Evolutionary conservation across 1,139 yeast genomes (phyloP), one percentile per base, ranked within the genome.

Genomic region (Yamadazyma oceani): DNA sequence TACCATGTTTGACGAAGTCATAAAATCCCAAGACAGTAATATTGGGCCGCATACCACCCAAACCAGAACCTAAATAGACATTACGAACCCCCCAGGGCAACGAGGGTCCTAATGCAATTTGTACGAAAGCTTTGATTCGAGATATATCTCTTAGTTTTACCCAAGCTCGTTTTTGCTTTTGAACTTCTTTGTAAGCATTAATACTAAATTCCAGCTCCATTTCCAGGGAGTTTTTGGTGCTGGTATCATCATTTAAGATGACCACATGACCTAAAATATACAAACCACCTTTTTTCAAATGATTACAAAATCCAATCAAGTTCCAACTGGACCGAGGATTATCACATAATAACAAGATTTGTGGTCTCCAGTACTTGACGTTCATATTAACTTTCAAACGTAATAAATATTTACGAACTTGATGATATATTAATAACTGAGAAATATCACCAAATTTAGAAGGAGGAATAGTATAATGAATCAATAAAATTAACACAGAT

Each of bases 391-490:
- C 87, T 43, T 88, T 78, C 32, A 92, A 69, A 37, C 95, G 70
- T 38, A 89, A 65, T 32, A 92, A 67, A 54, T 92, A 92, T 56
- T 92, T 92, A 45, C 98, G 71, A 4, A 92, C 97, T 60, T 92
- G 98, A 55, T 92, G 98, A 59, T 92, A 92, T 37, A 92, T 90
- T 45, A 92, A 71, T 33, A 89, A 78, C 61, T 92, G 97, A 2
- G 97, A 89, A 19, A 92, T 96, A 62, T 92, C 98, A 24, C 98
- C 98, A 87, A 96, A 92, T 26, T 89, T 85, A 57, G 88, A 89
- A 4, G 97, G 97, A 2, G 97, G 96, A 2, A 96, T 85, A 41
- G 81, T 74, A 54, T 89, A 88, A 58, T 92, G 97, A 44, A 92
- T 92, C 41, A 85, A 59, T 38, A 88, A 57, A 49, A 92, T 85